Base-by-base conservation (phyloP, 495 filamentous ascomycete species). In the Astrothelium macrocarpum region DNA sequence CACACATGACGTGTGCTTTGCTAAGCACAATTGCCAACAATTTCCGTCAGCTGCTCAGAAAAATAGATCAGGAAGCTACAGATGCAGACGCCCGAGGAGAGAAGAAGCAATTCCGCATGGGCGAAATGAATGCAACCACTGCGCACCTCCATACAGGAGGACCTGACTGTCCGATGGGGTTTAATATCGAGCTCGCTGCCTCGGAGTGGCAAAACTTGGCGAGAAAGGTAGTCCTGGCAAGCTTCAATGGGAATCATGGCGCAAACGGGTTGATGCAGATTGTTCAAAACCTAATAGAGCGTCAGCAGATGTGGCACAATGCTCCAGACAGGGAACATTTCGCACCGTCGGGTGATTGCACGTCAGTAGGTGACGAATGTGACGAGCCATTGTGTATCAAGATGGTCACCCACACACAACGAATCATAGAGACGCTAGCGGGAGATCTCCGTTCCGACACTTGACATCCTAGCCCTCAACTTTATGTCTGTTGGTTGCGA, bases 61-160 rank as follows among this genome's bases (percentile, higher is more conserved):
- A 62, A 18, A 73, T 77, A 32, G 70, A 71, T 16, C 42, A 34
- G 3, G 75, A 76, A 53, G 67, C 70, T 16, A 43, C 20, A n/a
- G 32, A 61, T 4, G 65, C 71, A 12, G 67, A 71, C n/a, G 49
- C 58, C 26, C 39, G 36, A 3, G 66, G 68, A 25, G 62, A 62
- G 56, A 71, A 64, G 59, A 77, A 76, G 62, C 32, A 56, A 18
- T 73, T 74, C 63, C 69, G 67, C 23, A 56, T 77, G 23, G 71
- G 71, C 53, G 74, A 76, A 43, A 65, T 67, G 32, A 66, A 63
- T 16, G 64, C 66, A 25, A 60, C 56, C 7, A 67, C 58, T 3
- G 42, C 36, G 23, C 72, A 73, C 59, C 63, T 73, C 12, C 75
- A 76, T 59, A 71, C 74, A 3, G 71, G 68, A 12, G 63, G 46